Base-by-base conservation (phyloP, 148 eudicot species). In the Suaeda aralocaspica region DNA sequence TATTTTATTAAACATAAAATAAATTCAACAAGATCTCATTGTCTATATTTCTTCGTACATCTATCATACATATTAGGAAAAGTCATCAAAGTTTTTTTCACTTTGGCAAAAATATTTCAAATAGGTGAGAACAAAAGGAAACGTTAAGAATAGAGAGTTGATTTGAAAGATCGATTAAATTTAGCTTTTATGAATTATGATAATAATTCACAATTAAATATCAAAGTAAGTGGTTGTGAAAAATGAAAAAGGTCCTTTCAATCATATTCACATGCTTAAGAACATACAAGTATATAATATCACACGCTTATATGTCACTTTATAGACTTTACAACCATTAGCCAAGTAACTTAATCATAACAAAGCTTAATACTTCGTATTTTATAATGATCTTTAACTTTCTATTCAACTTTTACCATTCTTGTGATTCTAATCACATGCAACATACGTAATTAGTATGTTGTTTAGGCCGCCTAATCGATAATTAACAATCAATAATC, bases 301-400 rank as follows among this genome's bases (percentile, higher is more conserved):
- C 59, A 60, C 59, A 71, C 61, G 50, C 51, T 61, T 46, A 48
- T 49, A 60, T 61, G 59, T 71, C 74, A 46, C 24, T 13, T 29
- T 61, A 22, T 71, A 22, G 3, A 28, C 29, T 46, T 60, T 30
- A 44, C 74, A 71, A 18, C 45, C 66, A 24, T 48, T 6, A 31
- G 22, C 31, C 22, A 55, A 13, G 45, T 41, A 4, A 46, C 25
- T 48, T 21, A n/a, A 15, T 14, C 14, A 48, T 15, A 46, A 13
- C 50, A 46, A 46, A 13, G 41, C 41, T 3, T 12, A 19, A 1
- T 21, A 48, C 30, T n/a, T n/a, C n/a, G n/a, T n/a, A n/a, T n/a
- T 45, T 36, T 19, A 69, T 41, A 21, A 60, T 30, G 31, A 30
- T 31, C 65, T 41, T 34, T 19, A 28, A 10, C 60, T 25, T n/a